These are phyloP conservation scores for Colletotrichum magnum DNA, from an alignment of 2,329 filamentous ascomycete genomes.

Conservation along the genomic window DNA sequence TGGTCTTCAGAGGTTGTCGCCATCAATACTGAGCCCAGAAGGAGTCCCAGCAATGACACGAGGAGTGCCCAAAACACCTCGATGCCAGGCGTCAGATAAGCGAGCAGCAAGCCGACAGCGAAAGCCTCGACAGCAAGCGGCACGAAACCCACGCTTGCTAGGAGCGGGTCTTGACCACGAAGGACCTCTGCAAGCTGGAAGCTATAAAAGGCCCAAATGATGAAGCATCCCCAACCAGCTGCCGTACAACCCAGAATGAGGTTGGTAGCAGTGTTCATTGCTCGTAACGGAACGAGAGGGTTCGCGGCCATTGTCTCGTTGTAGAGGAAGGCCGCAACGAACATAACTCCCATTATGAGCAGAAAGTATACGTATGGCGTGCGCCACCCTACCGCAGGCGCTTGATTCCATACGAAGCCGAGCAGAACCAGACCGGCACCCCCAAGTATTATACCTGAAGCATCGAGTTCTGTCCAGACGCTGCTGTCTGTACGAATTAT, in stretches of 20 bases:
- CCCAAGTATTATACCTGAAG: slow-evolving; percentile 55
- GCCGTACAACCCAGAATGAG: slow-evolving; percentile 69
- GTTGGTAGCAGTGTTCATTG: slow-evolving; percentile 60
- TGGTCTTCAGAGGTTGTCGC: slow-evolving; percentile 65
- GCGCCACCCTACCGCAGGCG: slow-evolving; percentile 61
- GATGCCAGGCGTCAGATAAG: slow-evolving; percentile 57
- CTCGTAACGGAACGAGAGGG: slow-evolving; percentile 71
- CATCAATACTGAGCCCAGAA: slow-evolving; percentile 57
- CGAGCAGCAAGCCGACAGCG: slow-evolving; percentile 55
- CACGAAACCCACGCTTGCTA: slow-evolving; percentile 58
- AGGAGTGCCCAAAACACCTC: slow-evolving; percentile 41
- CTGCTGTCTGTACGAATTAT: slow-evolving; percentile 11
- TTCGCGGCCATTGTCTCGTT: slow-evolving; percentile 54
- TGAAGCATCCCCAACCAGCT: slow-evolving; percentile 68
- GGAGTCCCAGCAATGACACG: slow-evolving; percentile 59
- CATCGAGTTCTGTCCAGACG: slow-evolving; percentile 48
- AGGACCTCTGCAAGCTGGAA: slow-evolving; percentile 63
- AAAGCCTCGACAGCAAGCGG: slow-evolving; percentile 58
- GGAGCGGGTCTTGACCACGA: slow-evolving; percentile 57
- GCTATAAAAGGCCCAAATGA: slow-evolving; percentile 66
- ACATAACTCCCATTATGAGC: slow-evolving; percentile 52
- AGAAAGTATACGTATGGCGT: slow-evolving; percentile 57
- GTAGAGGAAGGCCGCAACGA: slow-evolving; percentile 50
- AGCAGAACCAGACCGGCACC: slow-evolving; percentile 59
- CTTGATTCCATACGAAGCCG: slow-evolving; percentile 65